These are phyloP conservation scores for Linum tenue DNA, from an alignment of 345 rosid species.

Conservation along the genomic window DNA sequence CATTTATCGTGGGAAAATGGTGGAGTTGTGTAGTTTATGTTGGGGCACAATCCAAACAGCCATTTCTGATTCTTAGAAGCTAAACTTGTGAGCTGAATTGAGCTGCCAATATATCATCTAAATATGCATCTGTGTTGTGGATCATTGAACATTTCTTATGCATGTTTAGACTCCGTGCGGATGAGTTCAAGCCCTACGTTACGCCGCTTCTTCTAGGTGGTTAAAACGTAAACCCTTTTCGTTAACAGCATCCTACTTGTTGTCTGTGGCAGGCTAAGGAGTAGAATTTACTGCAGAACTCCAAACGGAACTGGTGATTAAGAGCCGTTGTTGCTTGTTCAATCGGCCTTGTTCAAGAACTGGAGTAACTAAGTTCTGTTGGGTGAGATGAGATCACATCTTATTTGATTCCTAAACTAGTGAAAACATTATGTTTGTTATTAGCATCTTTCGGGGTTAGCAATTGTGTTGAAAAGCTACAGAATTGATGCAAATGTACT, in stretches of 20 bases:
- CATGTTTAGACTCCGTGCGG: background rate
- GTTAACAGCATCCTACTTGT: background rate
- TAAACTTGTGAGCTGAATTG: background rate
- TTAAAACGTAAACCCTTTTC: background rate
- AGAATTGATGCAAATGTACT: no score
- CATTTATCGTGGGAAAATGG: no score
- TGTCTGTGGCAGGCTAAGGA: slow-evolving; percentile 25
- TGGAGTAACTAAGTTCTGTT: background rate
- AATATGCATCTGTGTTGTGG: no score
- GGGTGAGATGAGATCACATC: background rate
- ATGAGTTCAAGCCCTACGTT: background rate
- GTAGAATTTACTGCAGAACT: slow-evolving; percentile 12
- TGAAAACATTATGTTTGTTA: background rate
- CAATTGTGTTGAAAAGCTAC: no score
- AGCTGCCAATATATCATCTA: background rate
- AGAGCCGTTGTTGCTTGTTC: background rate
- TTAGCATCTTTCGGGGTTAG: background rate
- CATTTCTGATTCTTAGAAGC: background rate
- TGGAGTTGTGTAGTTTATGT: no score
- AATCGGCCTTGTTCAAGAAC: background rate
- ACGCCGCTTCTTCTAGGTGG: background rate
- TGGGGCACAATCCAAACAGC: no score
- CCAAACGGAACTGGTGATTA: background rate
- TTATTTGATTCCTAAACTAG: background rate
- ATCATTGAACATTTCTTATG: background rate